phyloP scores from a whole-genome alignment of 257 asterid species.

The Nicotiana otophora region DNA sequence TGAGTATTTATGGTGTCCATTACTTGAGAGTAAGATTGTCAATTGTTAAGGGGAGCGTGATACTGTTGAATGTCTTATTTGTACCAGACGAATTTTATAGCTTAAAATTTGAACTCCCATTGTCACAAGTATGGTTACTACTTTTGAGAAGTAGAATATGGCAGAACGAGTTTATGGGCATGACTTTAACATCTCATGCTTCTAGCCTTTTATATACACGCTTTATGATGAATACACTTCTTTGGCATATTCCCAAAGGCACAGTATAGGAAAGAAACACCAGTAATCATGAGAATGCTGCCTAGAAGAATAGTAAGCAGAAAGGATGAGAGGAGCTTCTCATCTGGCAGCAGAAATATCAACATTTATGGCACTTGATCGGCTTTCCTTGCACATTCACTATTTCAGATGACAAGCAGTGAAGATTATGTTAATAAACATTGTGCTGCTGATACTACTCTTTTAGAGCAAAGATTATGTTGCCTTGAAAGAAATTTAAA shows the following conservation, averaged over 20 bases:
- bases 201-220: background rate
- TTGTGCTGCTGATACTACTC: background rate
- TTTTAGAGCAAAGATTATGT: background rate
- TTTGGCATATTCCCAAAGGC: background rate
- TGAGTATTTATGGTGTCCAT: background rate
- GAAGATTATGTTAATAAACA: background rate
- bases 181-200: background rate
- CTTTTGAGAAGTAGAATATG: background rate
- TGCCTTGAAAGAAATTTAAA: background rate
- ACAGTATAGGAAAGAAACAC: background rate
- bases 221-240: no score
- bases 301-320: background rate
- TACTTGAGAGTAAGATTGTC: background rate
- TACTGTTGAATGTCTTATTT: background rate
- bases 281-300: background rate
- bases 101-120: background rate
- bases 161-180: background rate
- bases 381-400: background rate
- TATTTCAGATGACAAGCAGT: background rate
- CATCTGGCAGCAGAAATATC: background rate
- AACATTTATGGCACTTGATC: background rate
- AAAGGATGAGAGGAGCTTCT: constrained; percentile 1
- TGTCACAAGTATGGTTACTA: background rate
- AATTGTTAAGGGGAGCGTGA: background rate
- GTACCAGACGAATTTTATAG: background rate